Evolutionary conservation across 495 filamentous ascomycete species (phyloP), one percentile per base, ranked within the genome.

Genomic region (Bryoglossum gracile): DNA sequence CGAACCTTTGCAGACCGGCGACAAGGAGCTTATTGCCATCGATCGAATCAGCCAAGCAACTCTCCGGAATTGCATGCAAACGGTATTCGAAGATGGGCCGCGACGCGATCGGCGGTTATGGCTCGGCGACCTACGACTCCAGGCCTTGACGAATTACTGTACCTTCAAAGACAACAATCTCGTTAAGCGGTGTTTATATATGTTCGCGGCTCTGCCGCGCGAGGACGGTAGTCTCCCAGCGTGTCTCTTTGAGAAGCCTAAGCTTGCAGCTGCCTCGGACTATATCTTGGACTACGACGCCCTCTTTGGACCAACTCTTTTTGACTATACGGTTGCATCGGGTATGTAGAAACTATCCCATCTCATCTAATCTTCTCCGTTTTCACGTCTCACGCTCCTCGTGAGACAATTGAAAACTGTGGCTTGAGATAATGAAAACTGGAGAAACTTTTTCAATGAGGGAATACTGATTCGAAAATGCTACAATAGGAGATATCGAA

Each of bases 251-350:
- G 60, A 63, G 40, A 56, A 52, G 22, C 55, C 55, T 10, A 53
- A 46, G 10, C 40, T 58, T 10, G 38, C 39, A 3, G 46, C 49
- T 9, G 53, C 55, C 3, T 46, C 55, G 17, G 58, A 63, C 45
- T 63, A 63, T 35, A 63, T 63, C 24, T 50, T 63, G 9, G 58
- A 63, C 44, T 63, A 63, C 43, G 60, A 63, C 42, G 52, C 59
- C 4, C 34, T 63, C 9, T 63, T 63, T 36, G 60, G 57, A 11
- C 50, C 51, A 19, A 60, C 48, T 2, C 48, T 62, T 1, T 56
- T 53, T 43, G 60, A 62, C 34, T 62, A 62, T 35, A 35, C 51
- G 2, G 44, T 56, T 16, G 60, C 57, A 34, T 57, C 57, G 1
- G n/a, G n/a, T n/a, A n/a, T n/a, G n/a, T n/a, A n/a, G n/a, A n/a